Conservation (phyloP, 768 basidiomycete species). For the Obba rivulosa region DNA sequence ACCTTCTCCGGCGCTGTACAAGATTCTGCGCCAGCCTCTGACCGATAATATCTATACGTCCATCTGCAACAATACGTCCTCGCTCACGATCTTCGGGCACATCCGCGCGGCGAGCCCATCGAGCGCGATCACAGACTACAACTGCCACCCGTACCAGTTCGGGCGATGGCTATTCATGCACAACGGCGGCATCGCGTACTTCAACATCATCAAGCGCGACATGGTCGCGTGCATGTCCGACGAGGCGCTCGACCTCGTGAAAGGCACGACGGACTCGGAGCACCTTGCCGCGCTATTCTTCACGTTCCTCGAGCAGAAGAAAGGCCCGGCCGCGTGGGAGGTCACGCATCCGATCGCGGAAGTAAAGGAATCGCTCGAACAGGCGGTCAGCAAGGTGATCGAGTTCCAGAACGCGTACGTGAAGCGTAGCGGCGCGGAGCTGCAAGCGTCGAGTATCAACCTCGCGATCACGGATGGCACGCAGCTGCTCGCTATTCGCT, state of each 20-base stretch:
- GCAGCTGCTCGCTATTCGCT: conserved; percentile 27
- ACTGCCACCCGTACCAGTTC: conserved; percentile 25
- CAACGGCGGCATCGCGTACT: conserved; percentile 25
- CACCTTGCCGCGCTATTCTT: conserved; percentile 27
- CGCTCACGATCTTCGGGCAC: conserved; percentile 23
- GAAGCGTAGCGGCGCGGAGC: conserved; percentile 8
- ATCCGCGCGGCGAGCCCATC: conserved; percentile 24
- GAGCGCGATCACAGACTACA: conserved; percentile 19
- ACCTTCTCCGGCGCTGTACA: conserved; percentile 19
- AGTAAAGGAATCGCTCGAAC: conserved; percentile 18
- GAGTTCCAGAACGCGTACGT: conserved; percentile 18
- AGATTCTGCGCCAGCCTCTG: conserved; percentile 21
- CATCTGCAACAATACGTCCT: conserved; percentile 21
- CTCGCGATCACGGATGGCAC: conserved; percentile 26
- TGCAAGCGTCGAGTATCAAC: conserved; percentile 25
- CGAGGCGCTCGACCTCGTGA: conserved; percentile 17
- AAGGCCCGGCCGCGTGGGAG: conserved; percentile 17
- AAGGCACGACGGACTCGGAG: conserved; percentile 27
- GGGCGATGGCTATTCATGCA: conserved; percentile 26
- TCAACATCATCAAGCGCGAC: conserved; percentile 12
- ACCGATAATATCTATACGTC: conserved; percentile 21
- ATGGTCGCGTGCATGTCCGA: conserved; percentile 11
- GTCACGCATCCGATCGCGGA: conserved; percentile 19
- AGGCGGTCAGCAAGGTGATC: conserved; percentile 22
- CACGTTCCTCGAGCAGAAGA: conserved; percentile 20